These are phyloP conservation scores for Botryobasidium botryosum DNA, from an alignment of 768 basidiomycete genomes.

Conservation along the genomic window DNA sequence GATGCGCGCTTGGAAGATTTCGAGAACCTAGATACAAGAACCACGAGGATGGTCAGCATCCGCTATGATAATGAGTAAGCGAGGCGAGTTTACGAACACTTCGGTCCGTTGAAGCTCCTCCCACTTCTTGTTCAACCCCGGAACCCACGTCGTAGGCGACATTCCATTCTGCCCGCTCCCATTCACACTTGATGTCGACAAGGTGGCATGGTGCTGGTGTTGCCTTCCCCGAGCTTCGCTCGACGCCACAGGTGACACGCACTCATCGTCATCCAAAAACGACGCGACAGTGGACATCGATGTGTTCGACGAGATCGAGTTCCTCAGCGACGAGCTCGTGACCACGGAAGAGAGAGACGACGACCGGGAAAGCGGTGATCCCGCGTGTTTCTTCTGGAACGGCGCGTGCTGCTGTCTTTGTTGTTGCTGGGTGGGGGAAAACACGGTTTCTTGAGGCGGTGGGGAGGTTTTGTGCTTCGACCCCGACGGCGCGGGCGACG, in stretches of 20 bases:
- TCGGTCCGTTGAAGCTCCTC: conserved; percentile 13
- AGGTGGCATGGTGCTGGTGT: background rate
- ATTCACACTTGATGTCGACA: background rate
- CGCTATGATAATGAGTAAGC: background rate
- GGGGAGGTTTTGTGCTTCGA: background rate
- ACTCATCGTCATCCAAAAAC: background rate
- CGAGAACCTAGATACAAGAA: conserved; percentile 10
- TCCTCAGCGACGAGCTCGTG: background rate
- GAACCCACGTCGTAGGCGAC: conserved; percentile 7
- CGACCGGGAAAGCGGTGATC: background rate
- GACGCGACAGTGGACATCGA: background rate
- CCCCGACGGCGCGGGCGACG: background rate
- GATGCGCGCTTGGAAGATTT: conserved; percentile 15
- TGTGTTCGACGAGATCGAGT: background rate
- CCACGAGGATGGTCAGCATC: background rate
- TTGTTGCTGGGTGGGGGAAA: background rate
- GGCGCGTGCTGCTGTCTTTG: background rate
- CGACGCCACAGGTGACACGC: too few relatives aligned
- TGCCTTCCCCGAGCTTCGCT: too few relatives aligned
- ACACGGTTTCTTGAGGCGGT: background rate
- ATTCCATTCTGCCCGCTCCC: background rate
- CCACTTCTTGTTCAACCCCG: conserved; percentile 14
- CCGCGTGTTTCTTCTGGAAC: background rate
- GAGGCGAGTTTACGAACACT: conserved; percentile 11
- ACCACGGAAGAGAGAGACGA: conserved; percentile 5